These are phyloP conservation scores for Cyclospora cayetanensis DNA, from an alignment of 169 alveolate genomes.

Conservation along the genomic window DNA sequence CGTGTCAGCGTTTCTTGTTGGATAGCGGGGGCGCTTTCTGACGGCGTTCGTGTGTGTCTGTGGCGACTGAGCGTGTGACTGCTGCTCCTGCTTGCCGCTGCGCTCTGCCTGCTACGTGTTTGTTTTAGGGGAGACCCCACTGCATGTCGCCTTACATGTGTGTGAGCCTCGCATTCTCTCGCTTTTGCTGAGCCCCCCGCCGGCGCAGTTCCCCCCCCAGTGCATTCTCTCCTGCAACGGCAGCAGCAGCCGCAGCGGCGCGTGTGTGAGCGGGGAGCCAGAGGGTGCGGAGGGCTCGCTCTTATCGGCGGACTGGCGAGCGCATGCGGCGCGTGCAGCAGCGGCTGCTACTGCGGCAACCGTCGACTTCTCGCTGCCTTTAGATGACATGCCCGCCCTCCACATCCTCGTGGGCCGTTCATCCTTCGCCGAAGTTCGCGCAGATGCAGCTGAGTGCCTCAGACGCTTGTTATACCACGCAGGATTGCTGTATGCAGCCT, in stretches of 20 bases:
- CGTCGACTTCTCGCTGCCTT: slow-evolving; percentile 42
- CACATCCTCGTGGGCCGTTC: slow-evolving; percentile 55
- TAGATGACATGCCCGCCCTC: slow-evolving; percentile 47
- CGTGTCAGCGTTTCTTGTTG: not conserved
- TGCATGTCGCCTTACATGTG: slow-evolving; percentile 62
- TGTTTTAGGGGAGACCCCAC: slow-evolving; percentile 63
- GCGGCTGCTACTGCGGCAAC: slow-evolving; percentile 43
- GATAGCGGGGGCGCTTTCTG: not conserved
- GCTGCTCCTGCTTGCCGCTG: not conserved
- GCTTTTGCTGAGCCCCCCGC: slow-evolving; percentile 55
- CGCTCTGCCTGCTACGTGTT: not conserved
- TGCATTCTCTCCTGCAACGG: not conserved
- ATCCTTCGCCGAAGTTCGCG: slow-evolving; percentile 22
- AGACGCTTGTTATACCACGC: slow-evolving; percentile 47
- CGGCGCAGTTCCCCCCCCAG: not conserved
- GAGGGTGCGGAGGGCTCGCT: not conserved
- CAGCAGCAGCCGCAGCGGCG: slow-evolving; percentile 36
- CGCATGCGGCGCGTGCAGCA: slow-evolving; percentile 15
- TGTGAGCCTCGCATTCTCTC: slow-evolving; percentile 67
- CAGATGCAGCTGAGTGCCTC: slow-evolving; percentile 64
- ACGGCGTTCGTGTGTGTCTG: not conserved
- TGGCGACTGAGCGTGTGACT: not conserved
- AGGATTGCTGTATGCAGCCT: slow-evolving; percentile 8
- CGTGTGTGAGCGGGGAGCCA: not conserved
- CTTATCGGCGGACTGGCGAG: not conserved